These are phyloP conservation scores for Hirschioporus abietinus DNA, from an alignment of 768 basidiomycete species.

Conservation along the genomic window DNA sequence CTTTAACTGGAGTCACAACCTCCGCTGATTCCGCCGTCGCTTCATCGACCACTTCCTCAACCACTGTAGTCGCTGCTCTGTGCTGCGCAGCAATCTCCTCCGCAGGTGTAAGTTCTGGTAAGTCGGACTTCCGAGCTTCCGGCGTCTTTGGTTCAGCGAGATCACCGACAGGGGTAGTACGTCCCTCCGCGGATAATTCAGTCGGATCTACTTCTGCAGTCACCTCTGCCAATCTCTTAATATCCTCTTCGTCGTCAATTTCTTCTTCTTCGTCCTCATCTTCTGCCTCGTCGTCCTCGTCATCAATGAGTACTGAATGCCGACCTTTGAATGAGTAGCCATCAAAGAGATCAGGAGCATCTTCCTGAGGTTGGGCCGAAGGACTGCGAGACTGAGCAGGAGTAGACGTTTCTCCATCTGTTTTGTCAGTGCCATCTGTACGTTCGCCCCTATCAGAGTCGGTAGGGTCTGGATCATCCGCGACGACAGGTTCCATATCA, in stretches of 20 bases:
- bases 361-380: constrained; percentile 53
- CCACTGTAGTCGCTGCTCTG: constrained; percentile 7
- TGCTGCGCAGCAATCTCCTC: constrained; percentile 13
- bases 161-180: constrained; percentile 7
- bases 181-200: background rate
- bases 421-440: constrained; percentile 32
- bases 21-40: constrained; percentile 13
- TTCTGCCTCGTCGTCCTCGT: constrained; percentile 57
- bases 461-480: constrained; percentile 65
- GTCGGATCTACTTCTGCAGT: constrained; percentile 17
- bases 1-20: constrained; percentile 27
- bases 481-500: constrained; percentile 89
- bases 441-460: constrained; percentile 42
- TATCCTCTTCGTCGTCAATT: constrained; percentile 25
- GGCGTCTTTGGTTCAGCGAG: constrained; percentile 66
- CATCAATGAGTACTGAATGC: constrained; percentile 72
- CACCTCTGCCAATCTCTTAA: constrained; percentile 29
- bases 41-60: constrained; percentile 4
- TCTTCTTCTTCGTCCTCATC: constrained; percentile 37
- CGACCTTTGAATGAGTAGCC: constrained; percentile 92
- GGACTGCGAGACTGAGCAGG: constrained; percentile 78
- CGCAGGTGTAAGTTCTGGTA: constrained; percentile 23
- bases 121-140: constrained; percentile 48
- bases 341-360: constrained; percentile 77
- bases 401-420: constrained; percentile 66